Conservation (phyloP, 1,284 basidiomycete species). For the Waitea zeae region DNA sequence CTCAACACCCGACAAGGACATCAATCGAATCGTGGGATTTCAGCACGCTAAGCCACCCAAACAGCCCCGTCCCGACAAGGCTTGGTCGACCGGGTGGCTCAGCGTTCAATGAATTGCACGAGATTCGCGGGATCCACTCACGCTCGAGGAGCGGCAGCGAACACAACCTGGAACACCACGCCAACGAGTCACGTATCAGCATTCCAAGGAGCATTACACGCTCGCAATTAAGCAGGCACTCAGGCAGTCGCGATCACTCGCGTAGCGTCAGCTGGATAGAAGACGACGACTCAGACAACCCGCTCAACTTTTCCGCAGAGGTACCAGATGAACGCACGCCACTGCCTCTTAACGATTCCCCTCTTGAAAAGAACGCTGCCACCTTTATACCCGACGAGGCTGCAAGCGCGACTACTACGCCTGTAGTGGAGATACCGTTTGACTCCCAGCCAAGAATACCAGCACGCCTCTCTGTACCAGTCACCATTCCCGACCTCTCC, state of each 20-base stretch:
- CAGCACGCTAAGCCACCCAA: slow-evolving; percentile 10
- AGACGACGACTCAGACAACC: neutral
- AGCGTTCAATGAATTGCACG: neutral
- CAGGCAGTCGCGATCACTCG: neutral
- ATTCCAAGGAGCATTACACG: neutral
- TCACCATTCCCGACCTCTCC: too few relatives aligned
- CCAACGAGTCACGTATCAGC: neutral
- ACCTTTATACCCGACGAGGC: too few relatives aligned
- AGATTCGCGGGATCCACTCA: neutral
- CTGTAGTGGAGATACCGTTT: too few relatives aligned
- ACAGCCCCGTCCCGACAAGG: neutral
- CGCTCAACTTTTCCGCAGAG: too few relatives aligned
- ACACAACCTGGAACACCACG: neutral
- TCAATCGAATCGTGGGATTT: slow-evolving; percentile 59
- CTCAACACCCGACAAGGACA: slow-evolving; percentile 20
- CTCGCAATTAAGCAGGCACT: neutral
- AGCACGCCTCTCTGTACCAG: too few relatives aligned
- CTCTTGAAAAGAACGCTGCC: too few relatives aligned
- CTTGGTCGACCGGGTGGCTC: slow-evolving; percentile 2
- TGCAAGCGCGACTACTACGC: too few relatives aligned
- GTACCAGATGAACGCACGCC: too few relatives aligned
- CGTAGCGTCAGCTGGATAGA: neutral
- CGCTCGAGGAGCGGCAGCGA: neutral
- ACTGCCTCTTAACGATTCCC: too few relatives aligned
- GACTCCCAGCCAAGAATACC: too few relatives aligned